A percentile compares a stretch with the other conserved stretches of the same genome.
Conservation (phyloP, 2,329 filamentous ascomycete species). For the Hypoxylon sp. region DNA sequence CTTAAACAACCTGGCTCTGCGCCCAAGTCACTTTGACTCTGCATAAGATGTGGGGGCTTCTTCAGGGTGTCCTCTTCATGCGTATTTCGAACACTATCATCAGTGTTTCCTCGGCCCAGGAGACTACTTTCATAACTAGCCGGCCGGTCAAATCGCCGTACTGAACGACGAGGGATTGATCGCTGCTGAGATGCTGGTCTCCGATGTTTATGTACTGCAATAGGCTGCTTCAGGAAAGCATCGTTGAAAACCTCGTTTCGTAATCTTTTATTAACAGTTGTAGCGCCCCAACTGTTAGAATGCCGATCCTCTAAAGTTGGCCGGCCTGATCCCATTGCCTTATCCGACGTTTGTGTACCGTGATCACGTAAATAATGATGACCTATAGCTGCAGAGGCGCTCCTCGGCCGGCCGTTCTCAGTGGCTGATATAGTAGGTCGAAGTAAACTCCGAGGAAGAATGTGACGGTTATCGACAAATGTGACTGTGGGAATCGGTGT, state of each 20-base stretch:
- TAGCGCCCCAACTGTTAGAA: slow-evolving; percentile 87
- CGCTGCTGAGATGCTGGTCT: slow-evolving; percentile 74
- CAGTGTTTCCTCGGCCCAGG: slow-evolving; percentile 31
- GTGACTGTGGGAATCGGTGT: slow-evolving; percentile 88
- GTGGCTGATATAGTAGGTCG: slow-evolving; percentile 66
- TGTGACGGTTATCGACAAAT: slow-evolving; percentile 94
- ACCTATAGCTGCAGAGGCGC: slow-evolving; percentile 55
- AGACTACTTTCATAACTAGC: slow-evolving; percentile 60
- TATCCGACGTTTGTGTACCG: slow-evolving; percentile 29
- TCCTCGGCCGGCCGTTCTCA: slow-evolving; percentile 56
- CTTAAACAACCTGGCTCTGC: slow-evolving; percentile 49
- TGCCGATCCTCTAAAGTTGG: slow-evolving; percentile 69
- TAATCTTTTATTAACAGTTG: slow-evolving; percentile 88
- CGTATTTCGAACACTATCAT: slow-evolving; percentile 15
- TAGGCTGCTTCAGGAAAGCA: slow-evolving; percentile 87
- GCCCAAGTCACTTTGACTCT: slow-evolving; percentile 57
- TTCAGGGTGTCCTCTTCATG: slow-evolving; percentile 48
- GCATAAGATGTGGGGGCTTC: slow-evolving; percentile 43
- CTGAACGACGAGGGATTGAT: slow-evolving; percentile 69
- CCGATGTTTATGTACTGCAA: slow-evolving; percentile 84
- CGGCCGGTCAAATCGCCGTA: slow-evolving; percentile 62
- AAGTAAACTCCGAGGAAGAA: slow-evolving; percentile 88
- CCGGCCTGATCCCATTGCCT: slow-evolving; percentile 46
- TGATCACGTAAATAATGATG: slow-evolving; percentile 45
- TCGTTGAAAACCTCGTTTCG: slow-evolving; percentile 94